These are phyloP conservation scores for Aphanomyces cochlioides DNA, from an alignment of 352 stramenopile genomes.

Conservation along the genomic window DNA sequence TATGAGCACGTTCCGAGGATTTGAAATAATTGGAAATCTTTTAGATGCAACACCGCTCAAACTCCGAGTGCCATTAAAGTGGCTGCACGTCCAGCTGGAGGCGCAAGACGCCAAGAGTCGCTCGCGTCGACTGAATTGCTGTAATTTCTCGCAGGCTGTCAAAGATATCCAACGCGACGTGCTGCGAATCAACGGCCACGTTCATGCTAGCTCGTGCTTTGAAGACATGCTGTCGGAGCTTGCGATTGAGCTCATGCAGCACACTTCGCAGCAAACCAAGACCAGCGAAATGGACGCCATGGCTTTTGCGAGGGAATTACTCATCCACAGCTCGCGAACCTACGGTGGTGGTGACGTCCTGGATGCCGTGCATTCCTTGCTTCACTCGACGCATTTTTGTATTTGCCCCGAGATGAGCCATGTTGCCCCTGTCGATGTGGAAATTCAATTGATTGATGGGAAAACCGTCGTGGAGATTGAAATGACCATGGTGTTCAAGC, in stretches of 20 bases:
- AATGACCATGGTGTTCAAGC: constrained; percentile 31
- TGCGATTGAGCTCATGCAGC: constrained; percentile 33
- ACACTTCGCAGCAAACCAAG: constrained; percentile 15
- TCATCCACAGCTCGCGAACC: constrained; percentile 60
- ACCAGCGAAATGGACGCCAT: constrained; percentile 49
- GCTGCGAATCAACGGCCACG: constrained; percentile 49
- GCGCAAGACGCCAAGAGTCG: constrained; percentile 34
- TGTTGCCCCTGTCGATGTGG: constrained; percentile 21
- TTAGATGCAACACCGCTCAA: constrained; percentile 14
- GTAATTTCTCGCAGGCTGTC: constrained; percentile 52
- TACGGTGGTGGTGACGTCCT: constrained; percentile 64
- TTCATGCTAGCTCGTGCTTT: constrained; percentile 38
- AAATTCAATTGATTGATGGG: constrained; percentile 25
- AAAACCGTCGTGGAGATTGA: constrained; percentile 30
- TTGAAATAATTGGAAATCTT: constrained; percentile 18
- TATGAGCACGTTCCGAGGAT: constrained; percentile 33
- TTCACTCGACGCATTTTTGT: constrained; percentile 46
- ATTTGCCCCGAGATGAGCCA: constrained; percentile 49
- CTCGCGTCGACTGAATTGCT: constrained; percentile 44
- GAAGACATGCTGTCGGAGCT: constrained; percentile 40
- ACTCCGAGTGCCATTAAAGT: constrained; percentile 46
- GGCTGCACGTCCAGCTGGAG: constrained; percentile 55
- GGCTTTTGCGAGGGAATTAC: constrained; percentile 49
- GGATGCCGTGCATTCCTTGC: constrained; percentile 52
- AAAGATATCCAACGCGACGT: constrained; percentile 66